These are phyloP conservation scores for Fusarium secorum DNA, from an alignment of 2,329 filamentous ascomycete genomes.

Conservation along the genomic window DNA sequence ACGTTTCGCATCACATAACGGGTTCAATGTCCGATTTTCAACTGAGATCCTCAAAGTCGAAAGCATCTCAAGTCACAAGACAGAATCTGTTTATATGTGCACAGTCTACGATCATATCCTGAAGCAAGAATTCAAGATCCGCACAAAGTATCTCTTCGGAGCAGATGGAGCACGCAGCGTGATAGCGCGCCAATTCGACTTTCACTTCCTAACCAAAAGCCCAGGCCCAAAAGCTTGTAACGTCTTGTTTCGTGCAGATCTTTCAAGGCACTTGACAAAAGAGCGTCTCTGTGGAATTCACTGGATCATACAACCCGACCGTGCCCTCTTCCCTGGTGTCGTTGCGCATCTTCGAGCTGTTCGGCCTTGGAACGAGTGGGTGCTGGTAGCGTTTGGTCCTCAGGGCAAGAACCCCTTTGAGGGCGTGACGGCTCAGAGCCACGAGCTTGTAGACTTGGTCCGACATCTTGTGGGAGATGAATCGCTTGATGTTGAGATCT, in stretches of 20 bases:
- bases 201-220: accelerated
- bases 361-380: background rate
- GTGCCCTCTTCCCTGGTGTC: accelerated
- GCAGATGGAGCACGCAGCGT: background rate
- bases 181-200: background rate
- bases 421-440: background rate
- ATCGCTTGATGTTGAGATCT: background rate
- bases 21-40: background rate
- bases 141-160: background rate
- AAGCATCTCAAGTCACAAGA: accelerated
- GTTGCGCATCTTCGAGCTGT: background rate
- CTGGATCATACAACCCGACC: background rate
- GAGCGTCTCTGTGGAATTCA: accelerated
- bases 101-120: background rate
- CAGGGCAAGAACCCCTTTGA: accelerated
- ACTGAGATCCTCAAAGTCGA: accelerated
- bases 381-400: background rate
- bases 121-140: background rate
- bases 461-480: background rate
- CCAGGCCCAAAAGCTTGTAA: background rate
- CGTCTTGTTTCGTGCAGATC: background rate
- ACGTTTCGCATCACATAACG: background rate
- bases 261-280: accelerated
- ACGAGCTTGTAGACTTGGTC: background rate
- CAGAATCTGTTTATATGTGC: accelerated